Base-by-base conservation (phyloP, 2,329 filamentous ascomycete species). In the Teratosphaeria viscida region DNA sequence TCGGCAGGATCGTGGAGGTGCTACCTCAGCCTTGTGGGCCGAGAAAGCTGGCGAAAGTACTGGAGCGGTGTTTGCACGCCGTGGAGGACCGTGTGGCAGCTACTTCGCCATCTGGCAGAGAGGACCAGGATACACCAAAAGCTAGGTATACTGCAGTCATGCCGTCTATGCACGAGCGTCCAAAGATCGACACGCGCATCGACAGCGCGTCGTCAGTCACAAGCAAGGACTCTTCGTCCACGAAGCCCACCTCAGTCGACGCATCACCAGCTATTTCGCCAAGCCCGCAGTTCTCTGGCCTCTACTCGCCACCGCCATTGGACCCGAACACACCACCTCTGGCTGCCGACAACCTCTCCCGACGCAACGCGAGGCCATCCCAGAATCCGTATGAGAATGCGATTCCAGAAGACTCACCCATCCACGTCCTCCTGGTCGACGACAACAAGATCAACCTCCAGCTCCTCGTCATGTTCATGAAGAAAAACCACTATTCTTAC, bases 21-120 rank as follows among this genome's bases (percentile, higher is more conserved):
- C 64, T 76, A 2, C 69, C 70, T 6, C 71, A 75, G 53, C 67
- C 67, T 7, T 73, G 73, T 54, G 75, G 75, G 5, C 74, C 75
- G 5, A 68, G 71, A 57, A 76, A 76, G 62, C 69, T 77, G 26
- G 72, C 72, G 5, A 71, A 68, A 55, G 72, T 71, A 2, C 63
- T 76, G 11, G 61, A 64, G 11, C 63, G 68, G n/a, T 73, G 72
- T 52, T 57, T 74, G 2, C 63, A 66, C 34, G 62, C 64, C 58
- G 60, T 58, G 29, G 67, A 32, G 19, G 52, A 54, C 23, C 52
- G 52, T 19, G 27, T 63, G 56, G 63, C 62, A 5, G 27, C 60
- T n/a, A 49, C 29, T 26, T 52, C 11, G 58, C 49, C 11, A 23
- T 16, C 26, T 12, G 57, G 8, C 27, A 35, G 7, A 39, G 29